Evolutionary conservation across 768 basidiomycete species (phyloP).

Genomic region (Kondoa malvinella): DNA sequence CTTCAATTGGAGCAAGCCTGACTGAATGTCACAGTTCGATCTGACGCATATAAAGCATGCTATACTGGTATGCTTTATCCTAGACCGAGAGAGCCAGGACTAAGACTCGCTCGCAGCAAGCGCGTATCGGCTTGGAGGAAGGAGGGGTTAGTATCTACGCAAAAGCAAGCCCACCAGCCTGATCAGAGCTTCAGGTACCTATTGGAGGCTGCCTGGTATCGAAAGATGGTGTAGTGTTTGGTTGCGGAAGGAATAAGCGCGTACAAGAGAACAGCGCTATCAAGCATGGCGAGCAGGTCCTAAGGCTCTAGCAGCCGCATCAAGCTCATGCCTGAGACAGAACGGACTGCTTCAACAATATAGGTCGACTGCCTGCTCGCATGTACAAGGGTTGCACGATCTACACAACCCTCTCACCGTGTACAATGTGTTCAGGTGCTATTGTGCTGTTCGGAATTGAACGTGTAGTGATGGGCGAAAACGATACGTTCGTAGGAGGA

Average conservation of each 20-base stretch:
- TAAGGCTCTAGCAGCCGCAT: too few relatives aligned
- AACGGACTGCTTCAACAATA: neutral
- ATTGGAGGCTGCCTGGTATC: neutral
- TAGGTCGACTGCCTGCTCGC: neutral
- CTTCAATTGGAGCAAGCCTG: neutral
- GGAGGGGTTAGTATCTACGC: neutral
- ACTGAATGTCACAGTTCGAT: neutral
- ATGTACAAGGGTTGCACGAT: neutral
- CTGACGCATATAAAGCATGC: neutral
- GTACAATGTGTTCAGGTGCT: neutral
- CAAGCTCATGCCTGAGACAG: too few relatives aligned
- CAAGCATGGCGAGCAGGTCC: neutral
- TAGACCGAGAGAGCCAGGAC: neutral
- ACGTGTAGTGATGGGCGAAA: neutral
- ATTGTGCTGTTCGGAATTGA: neutral
- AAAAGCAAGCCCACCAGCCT: neutral
- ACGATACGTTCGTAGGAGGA: conserved; percentile 2
- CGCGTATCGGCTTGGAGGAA: neutral
- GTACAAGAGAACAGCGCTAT: neutral
- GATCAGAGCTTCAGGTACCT: neutral
- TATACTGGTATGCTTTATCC: neutral
- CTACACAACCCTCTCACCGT: neutral
- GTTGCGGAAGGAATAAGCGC: neutral
- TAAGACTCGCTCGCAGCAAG: neutral
- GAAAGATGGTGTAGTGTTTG: neutral